Evolutionary conservation across 31 red algal species (phyloP).

Genomic region (Odonthalia washingtoniensis): DNA sequence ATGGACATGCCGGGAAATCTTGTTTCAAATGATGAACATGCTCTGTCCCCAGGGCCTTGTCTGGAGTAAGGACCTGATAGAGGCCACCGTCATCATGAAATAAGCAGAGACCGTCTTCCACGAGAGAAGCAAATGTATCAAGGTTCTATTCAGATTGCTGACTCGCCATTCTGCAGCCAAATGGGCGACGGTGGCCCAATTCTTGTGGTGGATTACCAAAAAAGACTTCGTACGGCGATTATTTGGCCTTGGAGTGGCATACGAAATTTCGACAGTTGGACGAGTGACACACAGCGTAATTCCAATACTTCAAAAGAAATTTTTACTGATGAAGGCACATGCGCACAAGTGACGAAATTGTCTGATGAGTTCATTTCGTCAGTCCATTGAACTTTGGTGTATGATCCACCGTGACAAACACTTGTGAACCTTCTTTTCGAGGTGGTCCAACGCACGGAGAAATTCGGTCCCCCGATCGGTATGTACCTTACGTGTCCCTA

Average conservation of each 20-base stretch:
- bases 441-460: not conserved
- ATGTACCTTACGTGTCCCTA: not conserved
- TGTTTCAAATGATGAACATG: no score
- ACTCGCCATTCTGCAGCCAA: no score
- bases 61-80: no score
- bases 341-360: not conserved
- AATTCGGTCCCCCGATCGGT: constrained; percentile 41
- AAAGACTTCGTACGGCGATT: constrained; percentile 7
- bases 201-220: not conserved
- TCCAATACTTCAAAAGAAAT: constrained; percentile 30
- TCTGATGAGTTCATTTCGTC: constrained; percentile 32
- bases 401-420: not conserved
- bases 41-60: no score
- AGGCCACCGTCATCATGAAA: no score
- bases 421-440: not conserved
- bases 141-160: no score
- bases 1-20: no score
- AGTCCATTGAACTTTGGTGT: constrained; percentile 51
- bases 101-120: no score
- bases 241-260: not conserved
- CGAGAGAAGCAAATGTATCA: no score
- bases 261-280: constrained; percentile 13
- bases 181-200: constrained; percentile 39
- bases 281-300: constrained; percentile 28
- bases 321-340: constrained; percentile 14